phyloP scores from a whole-genome alignment of 169 alveolate genomes.

The Toxoplasma gondii region DNA sequence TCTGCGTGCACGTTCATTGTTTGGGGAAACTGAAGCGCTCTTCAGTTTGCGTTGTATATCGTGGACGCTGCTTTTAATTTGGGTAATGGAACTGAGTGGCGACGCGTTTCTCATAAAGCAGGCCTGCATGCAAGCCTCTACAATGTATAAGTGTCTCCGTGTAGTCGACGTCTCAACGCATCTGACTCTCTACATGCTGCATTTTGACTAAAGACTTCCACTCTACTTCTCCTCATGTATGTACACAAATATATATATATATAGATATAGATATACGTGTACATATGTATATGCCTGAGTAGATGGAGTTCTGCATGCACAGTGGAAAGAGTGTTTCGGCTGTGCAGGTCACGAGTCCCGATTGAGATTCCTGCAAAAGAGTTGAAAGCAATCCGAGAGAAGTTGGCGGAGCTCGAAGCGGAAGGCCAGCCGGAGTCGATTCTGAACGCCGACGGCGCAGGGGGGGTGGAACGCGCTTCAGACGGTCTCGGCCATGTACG shows the following conservation, averaged over 20 bases:
- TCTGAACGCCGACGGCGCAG: neutral
- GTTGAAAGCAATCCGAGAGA: slow-evolving; percentile 41
- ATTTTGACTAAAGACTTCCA: too few species aligned
- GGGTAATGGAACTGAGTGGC: too few species aligned
- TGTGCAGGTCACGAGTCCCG: slow-evolving; percentile 60
- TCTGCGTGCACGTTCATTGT: neutral
- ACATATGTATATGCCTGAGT: neutral
- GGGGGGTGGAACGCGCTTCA: neutral
- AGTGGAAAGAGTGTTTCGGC: neutral
- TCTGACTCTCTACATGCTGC: too few species aligned
- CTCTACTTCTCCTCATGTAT: neutral
- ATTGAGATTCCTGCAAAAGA: slow-evolving; percentile 51
- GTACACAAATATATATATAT: neutral
- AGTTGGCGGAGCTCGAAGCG: slow-evolving; percentile 57
- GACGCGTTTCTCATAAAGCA: too few species aligned
- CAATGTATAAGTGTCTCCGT: too few species aligned
- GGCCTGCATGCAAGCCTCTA: too few species aligned
- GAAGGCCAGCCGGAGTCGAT: neutral
- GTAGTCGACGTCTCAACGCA: too few species aligned
- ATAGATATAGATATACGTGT: neutral
- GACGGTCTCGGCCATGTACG: neutral
- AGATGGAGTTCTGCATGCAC: neutral
- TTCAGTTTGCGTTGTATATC: too few species aligned
- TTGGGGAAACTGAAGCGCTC: too few species aligned
- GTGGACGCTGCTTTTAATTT: too few species aligned